A percentile compares a stretch with the other conserved stretches of the same genome.
Evolutionary conservation across 108 stramenopile genomes (phyloP).

Genomic region (Fistulifera pelliculosa): DNA sequence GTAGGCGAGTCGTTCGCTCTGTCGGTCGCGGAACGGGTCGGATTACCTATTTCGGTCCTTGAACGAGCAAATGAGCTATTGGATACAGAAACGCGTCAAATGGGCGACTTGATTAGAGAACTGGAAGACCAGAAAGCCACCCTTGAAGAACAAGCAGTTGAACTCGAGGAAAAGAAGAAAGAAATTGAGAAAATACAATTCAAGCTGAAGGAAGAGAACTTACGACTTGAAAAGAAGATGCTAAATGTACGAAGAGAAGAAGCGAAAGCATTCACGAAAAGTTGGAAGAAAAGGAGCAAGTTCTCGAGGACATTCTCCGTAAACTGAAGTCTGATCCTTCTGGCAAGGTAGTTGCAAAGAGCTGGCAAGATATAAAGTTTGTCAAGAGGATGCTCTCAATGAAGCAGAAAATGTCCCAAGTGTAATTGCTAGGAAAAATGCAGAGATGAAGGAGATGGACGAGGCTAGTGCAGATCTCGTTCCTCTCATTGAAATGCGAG

Average conservation of each 20-base stretch:
- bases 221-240: constrained; percentile 56
- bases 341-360: constrained; percentile 72
- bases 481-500: constrained; percentile 60
- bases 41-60: constrained; percentile 64
- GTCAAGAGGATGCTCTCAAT: constrained; percentile 68
- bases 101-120: constrained; percentile 81
- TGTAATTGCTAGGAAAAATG: constrained; percentile 32
- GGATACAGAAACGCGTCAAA: constrained; percentile 76
- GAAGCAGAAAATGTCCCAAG: constrained; percentile 71
- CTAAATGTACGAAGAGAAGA: constrained; percentile 65
- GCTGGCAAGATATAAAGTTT: constrained; percentile 81
- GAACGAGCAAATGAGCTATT: constrained; percentile 69
- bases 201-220: constrained; percentile 58
- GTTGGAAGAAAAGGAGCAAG: constrained; percentile 82
- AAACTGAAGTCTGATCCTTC: constrained; percentile 73
- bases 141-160: constrained; percentile 58
- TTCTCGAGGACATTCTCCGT: constrained; percentile 76
- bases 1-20: constrained; percentile 91
- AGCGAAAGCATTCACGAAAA: constrained; percentile 69
- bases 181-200: constrained; percentile 64
- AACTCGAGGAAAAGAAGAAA: constrained; percentile 52
- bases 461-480: constrained; percentile 45
- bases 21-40: constrained; percentile 74
- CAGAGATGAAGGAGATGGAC: constrained; percentile 20
- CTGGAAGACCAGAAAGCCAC: constrained; percentile 70